Conservation (phyloP, 176 grass and related monocot genomes). For the Triticum aestivum region IWGSC_CS_RefSeq_v2.1 NC_057796.1:479494605-479495104, state of each 20-base stretch:
- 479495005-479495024: background rate
- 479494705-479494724: constrained; percentile 59
- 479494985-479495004: background rate
- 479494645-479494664: constrained; percentile 50
- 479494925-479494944: constrained; percentile 71
- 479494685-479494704: constrained; percentile 52
- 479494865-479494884: constrained; percentile 80
- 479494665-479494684: constrained; percentile 59
- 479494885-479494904: constrained; percentile 76
- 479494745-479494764: constrained; percentile 40
- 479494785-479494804: constrained; percentile 76
- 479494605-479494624: constrained; percentile 65
- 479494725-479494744: constrained; percentile 28
- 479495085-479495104: constrained; percentile 6
- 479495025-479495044: background rate
- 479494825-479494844: background rate
- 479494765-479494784: constrained; percentile 71
- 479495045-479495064: background rate
- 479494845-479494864: constrained; percentile 57
- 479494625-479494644: constrained; percentile 33
- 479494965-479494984: constrained; percentile 53
- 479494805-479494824: constrained; percentile 33
- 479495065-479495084: background rate
- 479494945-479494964: constrained; percentile 45
- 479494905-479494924: constrained; percentile 91